These are phyloP conservation scores for Neophaeococcomyces aloes DNA, from an alignment of 2,329 filamentous ascomycete species.

Conservation along the genomic window DNA sequence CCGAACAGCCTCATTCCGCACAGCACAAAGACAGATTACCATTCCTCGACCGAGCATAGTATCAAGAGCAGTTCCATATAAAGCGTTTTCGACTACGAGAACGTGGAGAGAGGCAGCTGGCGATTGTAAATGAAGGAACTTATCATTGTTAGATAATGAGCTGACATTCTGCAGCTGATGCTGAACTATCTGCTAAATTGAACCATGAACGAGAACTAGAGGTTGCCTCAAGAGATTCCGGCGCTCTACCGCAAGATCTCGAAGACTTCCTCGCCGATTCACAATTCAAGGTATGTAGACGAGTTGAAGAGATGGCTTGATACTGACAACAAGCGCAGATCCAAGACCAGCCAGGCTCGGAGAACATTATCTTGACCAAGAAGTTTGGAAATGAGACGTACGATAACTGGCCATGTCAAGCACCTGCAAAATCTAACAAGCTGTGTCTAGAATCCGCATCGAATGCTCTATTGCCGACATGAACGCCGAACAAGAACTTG, in stretches of 20 bases:
- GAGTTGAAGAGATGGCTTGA: constrained; percentile 1
- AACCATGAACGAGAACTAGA: constrained; percentile 76
- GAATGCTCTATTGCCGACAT: constrained; percentile 79
- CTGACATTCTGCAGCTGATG: constrained; percentile 44
- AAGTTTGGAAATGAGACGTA: constrained; percentile 82
- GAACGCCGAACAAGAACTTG: constrained; percentile 52
- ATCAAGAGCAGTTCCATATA: constrained; percentile 1
- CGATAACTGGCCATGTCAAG: constrained; percentile 23
- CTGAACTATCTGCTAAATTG: constrained; percentile 78
- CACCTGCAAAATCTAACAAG: constrained; percentile 11
- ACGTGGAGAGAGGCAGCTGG: constrained; percentile 35
- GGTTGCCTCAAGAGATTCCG: constrained; percentile 62
- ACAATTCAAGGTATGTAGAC: constrained; percentile 56
- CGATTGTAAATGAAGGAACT: constrained; percentile 31
- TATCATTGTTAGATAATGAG: neutral
- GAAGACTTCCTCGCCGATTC: constrained; percentile 82
- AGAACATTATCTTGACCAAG: constrained; percentile 77
- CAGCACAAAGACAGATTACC: constrained; percentile 4
- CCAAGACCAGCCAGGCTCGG: constrained; percentile 68
- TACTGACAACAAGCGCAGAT: constrained; percentile 31
- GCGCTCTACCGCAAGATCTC: constrained; percentile 64
- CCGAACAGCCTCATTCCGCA: constrained; percentile 44
- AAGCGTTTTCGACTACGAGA: constrained; percentile 37
- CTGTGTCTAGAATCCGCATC: constrained; percentile 54
- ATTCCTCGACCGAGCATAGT: constrained; percentile 3